Evolutionary conservation across 768 basidiomycete genomes (phyloP).

Genomic region (Termitomyces sp.): DNA sequence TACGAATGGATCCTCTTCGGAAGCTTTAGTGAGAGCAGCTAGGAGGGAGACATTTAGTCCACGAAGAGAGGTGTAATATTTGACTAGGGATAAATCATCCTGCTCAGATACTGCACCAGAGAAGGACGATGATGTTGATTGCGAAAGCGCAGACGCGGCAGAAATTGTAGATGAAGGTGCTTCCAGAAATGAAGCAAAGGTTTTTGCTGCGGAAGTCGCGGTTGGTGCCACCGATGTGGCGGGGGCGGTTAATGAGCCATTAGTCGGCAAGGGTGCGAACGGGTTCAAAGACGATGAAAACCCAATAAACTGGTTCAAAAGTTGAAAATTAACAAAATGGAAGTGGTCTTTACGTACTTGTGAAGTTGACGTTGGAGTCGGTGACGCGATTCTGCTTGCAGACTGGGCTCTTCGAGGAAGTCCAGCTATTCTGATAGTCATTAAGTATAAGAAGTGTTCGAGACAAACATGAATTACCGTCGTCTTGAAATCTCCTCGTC

Average conservation of each 20-base stretch:
- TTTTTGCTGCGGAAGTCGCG: conserved; percentile 47
- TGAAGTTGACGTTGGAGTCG: conserved; percentile 1
- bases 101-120: conserved; percentile 18
- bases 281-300: conserved; percentile 5
- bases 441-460: conserved; percentile 33
- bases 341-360: conserved; percentile 8
- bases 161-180: conserved; percentile 4
- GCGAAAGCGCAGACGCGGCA: conserved; percentile 1
- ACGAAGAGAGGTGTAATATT: conserved; percentile 68
- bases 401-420: conserved; percentile 11
- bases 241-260: conserved; percentile 15
- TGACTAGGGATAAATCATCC: conserved; percentile 35
- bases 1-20: conserved; percentile 69
- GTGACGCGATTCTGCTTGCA: conserved; percentile 2
- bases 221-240: conserved; percentile 25
- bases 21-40: conserved; percentile 51
- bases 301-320: not conserved
- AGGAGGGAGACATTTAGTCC: conserved; percentile 71
- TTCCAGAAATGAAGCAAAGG: conserved; percentile 46
- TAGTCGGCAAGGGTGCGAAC: not conserved
- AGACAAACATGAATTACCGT: not conserved
- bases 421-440: conserved; percentile 17
- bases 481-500: conserved; percentile 9
- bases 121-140: conserved; percentile 8
- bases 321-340: conserved; percentile 6